Percentiles rank a stretch among this genome's conserved stretches.
Conservation (phyloP, 768 basidiomycete genomes). For the Macrocybe gigantea region DNA sequence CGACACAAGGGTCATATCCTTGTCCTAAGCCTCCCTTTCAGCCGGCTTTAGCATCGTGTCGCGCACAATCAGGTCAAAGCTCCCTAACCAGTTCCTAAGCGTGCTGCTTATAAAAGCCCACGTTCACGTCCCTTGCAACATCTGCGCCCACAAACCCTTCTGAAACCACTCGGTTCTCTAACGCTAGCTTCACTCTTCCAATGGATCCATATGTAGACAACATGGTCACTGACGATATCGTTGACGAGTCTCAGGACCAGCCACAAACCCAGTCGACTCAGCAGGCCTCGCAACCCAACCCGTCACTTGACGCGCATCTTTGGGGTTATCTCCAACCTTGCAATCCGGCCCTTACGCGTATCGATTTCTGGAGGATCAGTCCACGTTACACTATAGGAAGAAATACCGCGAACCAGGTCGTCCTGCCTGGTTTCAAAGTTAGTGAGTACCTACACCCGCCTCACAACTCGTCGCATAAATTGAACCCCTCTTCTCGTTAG, state of each 20-base stretch:
- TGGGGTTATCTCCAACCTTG: slow-evolving; percentile 75
- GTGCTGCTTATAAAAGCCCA: slow-evolving; percentile 21
- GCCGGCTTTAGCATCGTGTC: slow-evolving; percentile 4
- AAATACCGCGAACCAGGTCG: slow-evolving; percentile 40
- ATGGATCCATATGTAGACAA: slow-evolving; percentile 13
- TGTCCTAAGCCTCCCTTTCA: slow-evolving; percentile 6
- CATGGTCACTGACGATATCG: slow-evolving; percentile 17
- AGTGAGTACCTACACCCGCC: slow-evolving; percentile 40
- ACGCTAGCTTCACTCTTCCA: background rate
- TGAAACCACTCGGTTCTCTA: background rate
- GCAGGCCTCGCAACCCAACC: slow-evolving; percentile 29
- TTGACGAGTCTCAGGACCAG: slow-evolving; percentile 20
- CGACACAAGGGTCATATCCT: background rate
- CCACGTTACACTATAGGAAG: slow-evolving; percentile 52
- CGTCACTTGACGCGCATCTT: slow-evolving; percentile 35
- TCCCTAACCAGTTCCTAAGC: slow-evolving; percentile 20
- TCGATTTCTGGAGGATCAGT: slow-evolving; percentile 56
- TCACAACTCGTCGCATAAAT: slow-evolving; percentile 1
- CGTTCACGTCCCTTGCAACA: background rate
- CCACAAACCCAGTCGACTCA: slow-evolving; percentile 42
- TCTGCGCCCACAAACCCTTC: background rate
- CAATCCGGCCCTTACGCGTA: slow-evolving; percentile 39
- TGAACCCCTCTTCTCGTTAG: slow-evolving; percentile 20
- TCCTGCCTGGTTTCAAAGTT: slow-evolving; percentile 67
- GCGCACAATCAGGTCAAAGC: slow-evolving; percentile 11